Evolutionary conservation across 768 basidiomycete species (phyloP), one percentile per base, ranked within the genome.

Genomic region (Lentinula sp.): DNA sequence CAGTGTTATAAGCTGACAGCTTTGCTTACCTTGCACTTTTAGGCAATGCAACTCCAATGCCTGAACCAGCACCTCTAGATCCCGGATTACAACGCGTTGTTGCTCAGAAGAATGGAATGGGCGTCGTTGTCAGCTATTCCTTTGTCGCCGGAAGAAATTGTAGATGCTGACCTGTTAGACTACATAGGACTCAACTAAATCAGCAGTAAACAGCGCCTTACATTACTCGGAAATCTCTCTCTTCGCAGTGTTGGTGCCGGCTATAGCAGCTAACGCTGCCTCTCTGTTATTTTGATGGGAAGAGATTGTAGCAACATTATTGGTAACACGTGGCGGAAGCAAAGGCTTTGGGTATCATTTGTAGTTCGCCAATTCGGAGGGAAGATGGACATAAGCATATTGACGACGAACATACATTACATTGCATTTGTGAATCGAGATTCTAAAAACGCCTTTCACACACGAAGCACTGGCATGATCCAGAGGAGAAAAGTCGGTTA

Each of bases 401-500:
- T 28, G 16, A 15, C 7, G n/a, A 35, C 23, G n/a, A 56, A 56
- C n/a, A 56, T 43, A 42, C 37, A 28, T 56, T 54, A 54, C 52
- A 54, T 9, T 54, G 52, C 15, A n/a, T 54, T 51, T 40, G 21
- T 5, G 23, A 39, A 56, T 56, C 35, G 18, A n/a, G n/a, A n/a
- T 35, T 43, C 18, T 13, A 31, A 43, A 35, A 32, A 2, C 28
- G 35, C 32, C 32, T 31, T 32, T 54, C 31, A 35, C 32, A 13
- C 34, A 54, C 8, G 32, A 54, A 54, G 56, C 48, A 28, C 48
- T 11, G 21, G 23, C 11, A 49, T 21, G 15, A 56, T 23, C 32
- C 34, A 34, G 37, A 40, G 28, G 46, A 48, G 21, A 48, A 48
- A 52, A 7, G 34, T 34, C 31, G 58, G 46, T 52, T 75, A 95